Base-by-base conservation (phyloP, 129 eudicot genomes). In the Chrysanthemum lavandulifolium region DNA sequence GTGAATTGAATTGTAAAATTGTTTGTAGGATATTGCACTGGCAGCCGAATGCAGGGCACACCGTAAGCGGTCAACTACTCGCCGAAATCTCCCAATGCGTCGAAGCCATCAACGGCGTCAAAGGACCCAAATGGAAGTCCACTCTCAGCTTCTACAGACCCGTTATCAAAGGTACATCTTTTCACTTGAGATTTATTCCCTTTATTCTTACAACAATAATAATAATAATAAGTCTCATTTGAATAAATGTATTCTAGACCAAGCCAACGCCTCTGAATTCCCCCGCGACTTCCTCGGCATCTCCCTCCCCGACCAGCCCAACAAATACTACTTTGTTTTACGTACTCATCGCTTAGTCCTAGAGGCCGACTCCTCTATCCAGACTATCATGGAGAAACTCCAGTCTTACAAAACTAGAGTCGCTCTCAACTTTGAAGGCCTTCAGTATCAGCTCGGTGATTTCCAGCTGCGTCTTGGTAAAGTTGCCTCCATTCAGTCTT, bases 361-460 rank as follows among this genome's bases (percentile, higher is more conserved):
- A 59, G 96, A 93, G 73, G 96, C 98, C 0, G 98, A 93, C 64
- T 83, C 86, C 6, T 78, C 78, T 5, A 89, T 93, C 70, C 98
- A 93, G 83, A 72, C 78, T 59, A 93, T 93, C 53, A 93, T 93
- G 98, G 98, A 89, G 71, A 93, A 89, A 31, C 80, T 89, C 68
- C 96, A 93, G 75, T 93, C 98, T 45, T 93, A 89, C 68, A 93
- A 89, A 82, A 75, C 88, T 12, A 80, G 96, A 77, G 88, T 93
- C 33, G 91, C 90, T 13, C 92, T 89, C 61, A 93, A 79, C 82
- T 89, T 93, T 68, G 98, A 93, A 95, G 98, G 98, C 54, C 71
- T 73, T 78, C 98, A 89, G 69, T 89, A 93, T 78, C 96, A 83
- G 74, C 92, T 93, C 50, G 98, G 98, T n/a, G 98, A 93, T 81